phyloP scores from a whole-genome alignment of 768 basidiomycete species.

The Phanerochaete sordida region DNA sequence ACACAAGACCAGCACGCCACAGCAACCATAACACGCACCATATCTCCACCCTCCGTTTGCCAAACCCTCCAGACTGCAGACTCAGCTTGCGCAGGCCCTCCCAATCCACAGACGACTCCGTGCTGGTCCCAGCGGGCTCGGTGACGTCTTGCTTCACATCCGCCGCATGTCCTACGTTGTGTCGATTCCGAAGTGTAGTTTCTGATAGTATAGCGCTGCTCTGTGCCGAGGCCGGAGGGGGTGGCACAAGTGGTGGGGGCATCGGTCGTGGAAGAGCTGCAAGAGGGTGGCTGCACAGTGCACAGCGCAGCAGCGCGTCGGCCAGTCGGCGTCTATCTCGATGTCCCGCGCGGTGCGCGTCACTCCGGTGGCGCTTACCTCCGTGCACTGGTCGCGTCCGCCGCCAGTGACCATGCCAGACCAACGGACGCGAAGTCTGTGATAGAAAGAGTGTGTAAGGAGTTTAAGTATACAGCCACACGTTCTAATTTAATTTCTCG shows the following conservation, averaged over 20 bases:
- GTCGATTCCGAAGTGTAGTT: not conserved
- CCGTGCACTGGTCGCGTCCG: too few species aligned
- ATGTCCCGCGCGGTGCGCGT: not conserved
- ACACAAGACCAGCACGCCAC: not conserved
- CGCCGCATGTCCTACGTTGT: too few species aligned
- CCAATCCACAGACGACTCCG: constrained; percentile 1
- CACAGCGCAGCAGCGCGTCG: not conserved
- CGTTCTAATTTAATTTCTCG: not conserved
- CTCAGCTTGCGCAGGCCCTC: constrained; percentile 5
- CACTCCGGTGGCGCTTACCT: not conserved
- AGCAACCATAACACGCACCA: constrained; percentile 1
- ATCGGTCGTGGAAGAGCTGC: not conserved
- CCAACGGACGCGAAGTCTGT: too few species aligned
- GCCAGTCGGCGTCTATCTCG: not conserved
- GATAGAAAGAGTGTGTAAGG: not conserved
- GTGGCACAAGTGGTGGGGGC: not conserved
- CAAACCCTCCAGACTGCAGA: constrained; percentile 8
- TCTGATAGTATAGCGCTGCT: not conserved
- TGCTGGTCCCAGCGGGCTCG: not conserved
- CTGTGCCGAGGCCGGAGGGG: not conserved
- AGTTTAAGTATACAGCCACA: not conserved
- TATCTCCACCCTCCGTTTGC: constrained; percentile 1
- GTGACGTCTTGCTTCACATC: not conserved
- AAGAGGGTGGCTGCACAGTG: not conserved
- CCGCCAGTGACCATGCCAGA: not conserved